Percentiles rank a stretch among this genome's conserved stretches.
phyloP scores from a whole-genome alignment of 441 rosid genomes.

The Aquilaria agallochum region DNA sequence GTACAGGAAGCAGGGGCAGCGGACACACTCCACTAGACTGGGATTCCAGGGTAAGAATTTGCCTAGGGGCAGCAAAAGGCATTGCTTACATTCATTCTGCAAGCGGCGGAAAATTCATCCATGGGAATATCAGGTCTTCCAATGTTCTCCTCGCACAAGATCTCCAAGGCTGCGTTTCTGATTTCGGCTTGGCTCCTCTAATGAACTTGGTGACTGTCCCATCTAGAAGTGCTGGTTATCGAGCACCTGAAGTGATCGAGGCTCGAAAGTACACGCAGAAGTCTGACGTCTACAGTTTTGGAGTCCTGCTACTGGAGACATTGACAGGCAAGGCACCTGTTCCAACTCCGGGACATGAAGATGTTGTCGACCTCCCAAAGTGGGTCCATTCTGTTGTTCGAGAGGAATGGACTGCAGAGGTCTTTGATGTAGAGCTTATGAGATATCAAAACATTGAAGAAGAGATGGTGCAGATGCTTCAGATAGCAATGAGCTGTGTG shows the following conservation, averaged over 20 bases:
- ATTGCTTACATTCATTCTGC: slow-evolving; percentile 46
- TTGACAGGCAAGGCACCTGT: slow-evolving; percentile 69
- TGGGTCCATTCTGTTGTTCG: slow-evolving; percentile 83
- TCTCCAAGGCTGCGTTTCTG: slow-evolving; percentile 52
- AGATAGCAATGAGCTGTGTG: slow-evolving; percentile 72
- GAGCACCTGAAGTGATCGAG: slow-evolving; percentile 63
- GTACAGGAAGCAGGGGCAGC: slow-evolving; percentile 45
- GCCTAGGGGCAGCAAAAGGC: slow-evolving; percentile 47
- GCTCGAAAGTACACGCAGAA: slow-evolving; percentile 52
- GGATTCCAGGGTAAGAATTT: slow-evolving; percentile 52
- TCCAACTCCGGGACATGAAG: slow-evolving; percentile 50
- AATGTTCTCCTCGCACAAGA: slow-evolving; percentile 60
- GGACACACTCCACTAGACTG: slow-evolving; percentile 43
- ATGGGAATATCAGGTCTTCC: slow-evolving; percentile 70
- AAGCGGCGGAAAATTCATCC: slow-evolving; percentile 47
- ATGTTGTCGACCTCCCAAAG: slow-evolving; percentile 62
- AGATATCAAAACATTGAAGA: slow-evolving; percentile 57
- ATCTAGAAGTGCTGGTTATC: slow-evolving; percentile 57
- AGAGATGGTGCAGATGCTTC: slow-evolving; percentile 80
- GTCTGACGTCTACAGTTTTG: slow-evolving; percentile 65
- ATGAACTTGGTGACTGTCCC: slow-evolving; percentile 46
- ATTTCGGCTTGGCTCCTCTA: slow-evolving; percentile 58
- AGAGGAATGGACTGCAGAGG: slow-evolving; percentile 87
- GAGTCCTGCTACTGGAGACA: slow-evolving; percentile 65
- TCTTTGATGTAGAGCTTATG: slow-evolving; percentile 63